Conservation (phyloP, 2,329 filamentous ascomycete species). For the Pseudopithomyces maydicus region DNA sequence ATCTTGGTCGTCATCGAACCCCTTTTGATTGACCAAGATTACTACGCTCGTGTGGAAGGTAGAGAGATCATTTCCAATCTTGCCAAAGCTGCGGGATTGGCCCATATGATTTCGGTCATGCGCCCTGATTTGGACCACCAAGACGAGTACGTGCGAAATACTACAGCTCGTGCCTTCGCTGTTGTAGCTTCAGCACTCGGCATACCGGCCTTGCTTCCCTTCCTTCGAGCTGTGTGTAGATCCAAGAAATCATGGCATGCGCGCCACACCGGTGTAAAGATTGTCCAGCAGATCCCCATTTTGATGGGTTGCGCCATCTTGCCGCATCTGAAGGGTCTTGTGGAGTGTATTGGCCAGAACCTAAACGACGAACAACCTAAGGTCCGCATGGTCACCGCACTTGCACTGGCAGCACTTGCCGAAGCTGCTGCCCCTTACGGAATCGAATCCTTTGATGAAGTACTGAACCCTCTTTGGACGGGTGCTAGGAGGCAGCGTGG, state of each 20-base stretch:
- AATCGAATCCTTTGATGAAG: conserved; percentile 98
- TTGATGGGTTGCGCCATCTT: conserved; percentile 97
- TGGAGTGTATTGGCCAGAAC: conserved; percentile 95
- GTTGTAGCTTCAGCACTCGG: conserved; percentile 96
- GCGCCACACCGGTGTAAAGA: conserved; percentile 97
- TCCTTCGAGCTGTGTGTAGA: conserved; percentile 91
- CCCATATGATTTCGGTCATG: conserved; percentile 99
- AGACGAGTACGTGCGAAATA: conserved; percentile 98
- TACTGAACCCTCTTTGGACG: conserved; percentile 95
- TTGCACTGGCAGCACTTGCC: conserved; percentile 92
- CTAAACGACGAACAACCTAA: conserved; percentile 98
- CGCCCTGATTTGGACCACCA: conserved; percentile 97
- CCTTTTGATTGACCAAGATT: conserved; percentile 98
- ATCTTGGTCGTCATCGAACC: conserved; percentile 98
- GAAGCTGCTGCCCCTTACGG: conserved; percentile 97
- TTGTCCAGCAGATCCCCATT: conserved; percentile 98
- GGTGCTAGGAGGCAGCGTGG: conserved; percentile 94
- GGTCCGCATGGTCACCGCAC: conserved; percentile 91
- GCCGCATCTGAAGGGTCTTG: conserved; percentile 91
- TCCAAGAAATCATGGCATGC: conserved; percentile 99
- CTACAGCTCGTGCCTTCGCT: conserved; percentile 93
- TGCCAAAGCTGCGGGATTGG: conserved; percentile 92
- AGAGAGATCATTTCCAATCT: conserved; percentile 99
- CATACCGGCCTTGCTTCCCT: conserved; percentile 92
- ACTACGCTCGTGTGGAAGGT: conserved; percentile 97